These are phyloP conservation scores for Aspergillus olivimuriae DNA, from an alignment of 495 filamentous ascomycete genomes.

Conservation along the genomic window DNA sequence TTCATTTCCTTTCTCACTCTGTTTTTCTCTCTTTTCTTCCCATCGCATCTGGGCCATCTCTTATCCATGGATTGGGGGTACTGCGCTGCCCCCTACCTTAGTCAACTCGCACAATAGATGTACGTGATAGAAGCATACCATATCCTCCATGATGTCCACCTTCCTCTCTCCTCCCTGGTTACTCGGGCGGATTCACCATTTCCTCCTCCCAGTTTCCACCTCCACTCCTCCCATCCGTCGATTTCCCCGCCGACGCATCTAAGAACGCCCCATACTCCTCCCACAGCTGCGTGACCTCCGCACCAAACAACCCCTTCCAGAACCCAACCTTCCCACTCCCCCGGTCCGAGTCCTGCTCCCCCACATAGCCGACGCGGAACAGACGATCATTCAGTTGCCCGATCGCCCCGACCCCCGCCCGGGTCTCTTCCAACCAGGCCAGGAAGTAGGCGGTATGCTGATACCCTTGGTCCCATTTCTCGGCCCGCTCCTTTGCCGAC, in stretches of 20 bases:
- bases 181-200: slow-evolving; percentile 20
- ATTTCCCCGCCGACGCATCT: slow-evolving; percentile 13
- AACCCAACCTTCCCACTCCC: slow-evolving; percentile 42
- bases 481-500: slow-evolving; percentile 35
- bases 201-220: slow-evolving; percentile 26
- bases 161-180: too few relatives aligned
- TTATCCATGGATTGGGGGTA: too few relatives aligned
- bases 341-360: slow-evolving; percentile 38
- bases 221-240: neutral
- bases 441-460: slow-evolving; percentile 90
- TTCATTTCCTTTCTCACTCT: slow-evolving; percentile 20
- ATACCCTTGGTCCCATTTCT: slow-evolving; percentile 85
- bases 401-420: slow-evolving; percentile 68
- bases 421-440: slow-evolving; percentile 60
- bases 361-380: slow-evolving; percentile 45
- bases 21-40: slow-evolving; percentile 12
- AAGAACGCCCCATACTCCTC: slow-evolving; percentile 56
- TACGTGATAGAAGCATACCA: too few relatives aligned
- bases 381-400: slow-evolving; percentile 63
- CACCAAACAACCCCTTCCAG: slow-evolving; percentile 65
- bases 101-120: too few relatives aligned
- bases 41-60: too few relatives aligned
- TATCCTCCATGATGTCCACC: neutral
- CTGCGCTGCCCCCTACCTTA: too few relatives aligned
- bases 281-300: slow-evolving; percentile 63